These are phyloP conservation scores for Oryza coarctata DNA, from an alignment of 176 grass and related monocot species.

Conservation along the genomic window DNA sequence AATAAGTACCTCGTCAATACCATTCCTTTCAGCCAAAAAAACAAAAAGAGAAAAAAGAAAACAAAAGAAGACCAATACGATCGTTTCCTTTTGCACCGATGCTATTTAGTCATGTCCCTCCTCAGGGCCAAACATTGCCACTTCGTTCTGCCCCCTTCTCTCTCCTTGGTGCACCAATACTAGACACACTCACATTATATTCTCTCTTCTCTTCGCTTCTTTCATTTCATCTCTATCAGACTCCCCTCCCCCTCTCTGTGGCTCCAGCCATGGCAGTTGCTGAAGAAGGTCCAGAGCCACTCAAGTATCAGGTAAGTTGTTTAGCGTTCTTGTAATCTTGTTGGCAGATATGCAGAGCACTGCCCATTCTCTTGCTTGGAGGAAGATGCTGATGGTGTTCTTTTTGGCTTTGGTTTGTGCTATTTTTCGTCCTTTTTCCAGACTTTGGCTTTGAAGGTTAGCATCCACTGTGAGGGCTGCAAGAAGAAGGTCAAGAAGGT, in stretches of 20 bases:
- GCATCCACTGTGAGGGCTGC: conserved; percentile 98
- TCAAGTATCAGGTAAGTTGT: conserved; percentile 71
- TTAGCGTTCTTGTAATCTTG: neutral
- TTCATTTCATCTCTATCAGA: neutral
- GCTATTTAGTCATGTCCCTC: conserved; percentile 40
- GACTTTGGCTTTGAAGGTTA: conserved; percentile 81
- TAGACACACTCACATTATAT: neutral
- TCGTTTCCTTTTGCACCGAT: conserved; percentile 21
- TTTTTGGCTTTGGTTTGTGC: conserved; percentile 3
- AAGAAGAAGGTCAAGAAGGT: conserved; percentile 98
- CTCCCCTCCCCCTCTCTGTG: neutral
- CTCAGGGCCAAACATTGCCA: conserved; percentile 40
- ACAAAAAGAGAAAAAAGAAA: neutral
- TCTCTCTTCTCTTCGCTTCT: conserved; percentile 17
- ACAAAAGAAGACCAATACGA: neutral
- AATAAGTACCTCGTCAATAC: conserved; percentile 30
- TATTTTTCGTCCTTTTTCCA: conserved; percentile 15
- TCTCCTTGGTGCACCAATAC: neutral
- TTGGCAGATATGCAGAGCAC: neutral
- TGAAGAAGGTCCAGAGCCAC: conserved; percentile 62
- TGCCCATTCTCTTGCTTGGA: neutral
- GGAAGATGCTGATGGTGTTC: conserved; percentile 5
- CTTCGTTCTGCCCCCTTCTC: conserved; percentile 24
- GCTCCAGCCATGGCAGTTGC: conserved; percentile 53
- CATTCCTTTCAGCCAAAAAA: conserved; percentile 1